Evolutionary conservation across 768 basidiomycete species (phyloP).

Genomic region (Amanita rubescens): DNA sequence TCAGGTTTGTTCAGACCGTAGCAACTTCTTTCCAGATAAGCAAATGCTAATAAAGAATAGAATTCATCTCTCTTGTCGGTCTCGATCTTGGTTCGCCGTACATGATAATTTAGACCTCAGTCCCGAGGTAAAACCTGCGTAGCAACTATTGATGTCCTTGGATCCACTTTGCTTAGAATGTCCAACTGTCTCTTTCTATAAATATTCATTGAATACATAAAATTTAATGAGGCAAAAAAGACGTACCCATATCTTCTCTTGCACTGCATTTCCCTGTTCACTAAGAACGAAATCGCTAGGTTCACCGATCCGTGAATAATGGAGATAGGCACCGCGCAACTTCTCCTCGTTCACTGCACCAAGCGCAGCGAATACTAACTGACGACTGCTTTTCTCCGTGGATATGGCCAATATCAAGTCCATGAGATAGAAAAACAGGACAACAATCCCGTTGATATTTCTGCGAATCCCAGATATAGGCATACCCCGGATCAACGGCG

Average conservation of each 20-base stretch:
- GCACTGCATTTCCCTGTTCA: constrained; percentile 19
- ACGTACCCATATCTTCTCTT: constrained; percentile 30
- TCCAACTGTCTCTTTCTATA: constrained; percentile 1
- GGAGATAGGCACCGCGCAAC: constrained; percentile 25
- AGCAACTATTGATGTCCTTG: neutral
- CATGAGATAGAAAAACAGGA: constrained; percentile 18
- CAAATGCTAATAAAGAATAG: no score
- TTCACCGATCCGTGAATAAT: constrained; percentile 18
- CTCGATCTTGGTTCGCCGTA: no score
- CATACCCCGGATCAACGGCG: constrained; percentile 35
- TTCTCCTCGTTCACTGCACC: constrained; percentile 17
- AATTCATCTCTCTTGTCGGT: no score
- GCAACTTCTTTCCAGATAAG: no score
- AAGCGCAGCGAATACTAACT: constrained; percentile 28
- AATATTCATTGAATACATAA: neutral
- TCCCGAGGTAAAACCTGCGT: neutral
- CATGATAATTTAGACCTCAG: neutral
- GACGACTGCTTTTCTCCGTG: constrained; percentile 28
- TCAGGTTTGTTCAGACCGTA: neutral
- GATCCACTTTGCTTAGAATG: constrained; percentile 7
- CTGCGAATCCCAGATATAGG: constrained; percentile 29
- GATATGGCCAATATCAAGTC: constrained; percentile 27
- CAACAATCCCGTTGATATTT: no score
- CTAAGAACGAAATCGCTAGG: constrained; percentile 26
- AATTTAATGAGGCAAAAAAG: neutral